A percentile compares a stretch with the other conserved stretches of the same genome.
phyloP scores from a whole-genome alignment of 2,329 filamentous ascomycete genomes.

The Lecanoromycetidae sp. region DNA sequence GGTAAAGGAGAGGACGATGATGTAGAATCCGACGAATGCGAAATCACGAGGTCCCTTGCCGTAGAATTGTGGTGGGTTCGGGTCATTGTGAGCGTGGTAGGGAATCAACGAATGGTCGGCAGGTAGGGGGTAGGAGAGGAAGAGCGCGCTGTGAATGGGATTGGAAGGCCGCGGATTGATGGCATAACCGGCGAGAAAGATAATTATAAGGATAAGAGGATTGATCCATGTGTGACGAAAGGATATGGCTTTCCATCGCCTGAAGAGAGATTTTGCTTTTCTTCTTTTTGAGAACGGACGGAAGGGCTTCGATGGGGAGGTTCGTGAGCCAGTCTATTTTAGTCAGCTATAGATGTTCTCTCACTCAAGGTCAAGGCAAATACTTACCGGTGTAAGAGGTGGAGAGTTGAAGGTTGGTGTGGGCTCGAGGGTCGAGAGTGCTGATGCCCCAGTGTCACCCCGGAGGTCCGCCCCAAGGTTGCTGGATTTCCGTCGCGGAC shows the following conservation, averaged over 20 bases:
- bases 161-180: conserved; percentile 67
- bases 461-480: conserved; percentile 35
- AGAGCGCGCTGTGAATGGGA: conserved; percentile 67
- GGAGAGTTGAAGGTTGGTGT: conserved; percentile 24
- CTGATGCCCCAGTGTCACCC: conserved; percentile 35
- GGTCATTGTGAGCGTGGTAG: conserved; percentile 27
- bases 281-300: conserved; percentile 32
- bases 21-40: conserved; percentile 82
- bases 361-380: not conserved
- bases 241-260: conserved; percentile 32
- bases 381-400: conserved; percentile 19
- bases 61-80: conserved; percentile 52
- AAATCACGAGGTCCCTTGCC: conserved; percentile 82
- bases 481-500: conserved; percentile 32
- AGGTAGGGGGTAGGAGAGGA: conserved; percentile 74
- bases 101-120: conserved; percentile 24
- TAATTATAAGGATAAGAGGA: conserved; percentile 55
- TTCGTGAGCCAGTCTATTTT: conserved; percentile 15
- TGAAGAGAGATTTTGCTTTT: conserved; percentile 31
- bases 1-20: conserved; percentile 77
- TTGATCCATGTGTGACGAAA: conserved; percentile 47
- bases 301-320: conserved; percentile 16
- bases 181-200: conserved; percentile 57
- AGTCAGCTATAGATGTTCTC: not conserved
- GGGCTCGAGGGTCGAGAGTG: conserved; percentile 34